These are phyloP conservation scores for Oryza glumipatula DNA, from an alignment of 176 grass and related monocot genomes.

Conservation along the genomic window DNA sequence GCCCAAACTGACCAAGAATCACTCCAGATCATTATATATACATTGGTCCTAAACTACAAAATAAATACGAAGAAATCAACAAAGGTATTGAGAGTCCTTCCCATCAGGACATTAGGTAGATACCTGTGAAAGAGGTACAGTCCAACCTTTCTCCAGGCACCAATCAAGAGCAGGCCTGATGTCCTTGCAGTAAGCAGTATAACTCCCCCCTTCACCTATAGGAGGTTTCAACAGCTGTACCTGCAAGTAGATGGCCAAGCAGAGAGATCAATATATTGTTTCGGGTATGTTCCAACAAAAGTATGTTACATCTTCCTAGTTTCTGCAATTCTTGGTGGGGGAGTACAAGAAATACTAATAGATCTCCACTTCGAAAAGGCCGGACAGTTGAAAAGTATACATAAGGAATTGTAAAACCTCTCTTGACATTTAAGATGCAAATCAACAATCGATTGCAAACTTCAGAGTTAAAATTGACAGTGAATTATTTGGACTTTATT, in stretches of 20 bases:
- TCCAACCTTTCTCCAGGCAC: slow-evolving; percentile 50
- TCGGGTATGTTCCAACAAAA: neutral
- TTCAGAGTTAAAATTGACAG: neutral
- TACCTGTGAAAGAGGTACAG: slow-evolving; percentile 52
- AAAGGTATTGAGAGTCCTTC: slow-evolving; percentile 22
- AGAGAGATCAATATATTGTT: slow-evolving; percentile 7
- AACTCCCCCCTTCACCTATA: slow-evolving; percentile 39
- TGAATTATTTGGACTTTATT: neutral
- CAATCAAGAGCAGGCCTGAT: slow-evolving; percentile 59
- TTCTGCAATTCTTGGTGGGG: neutral
- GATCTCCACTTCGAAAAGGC: neutral
- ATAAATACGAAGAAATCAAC: neutral
- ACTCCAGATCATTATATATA: slow-evolving; percentile 25
- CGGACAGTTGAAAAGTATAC: neutral
- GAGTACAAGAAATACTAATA: neutral
- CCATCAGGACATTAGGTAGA: slow-evolving; percentile 12
- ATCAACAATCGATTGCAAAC: neutral
- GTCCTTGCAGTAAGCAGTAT: slow-evolving; percentile 34
- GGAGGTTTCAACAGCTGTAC: slow-evolving; percentile 34
- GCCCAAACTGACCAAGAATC: slow-evolving; percentile 17
- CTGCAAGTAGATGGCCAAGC: slow-evolving; percentile 33
- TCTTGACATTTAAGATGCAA: neutral
- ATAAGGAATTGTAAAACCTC: neutral
- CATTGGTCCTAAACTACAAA: neutral
- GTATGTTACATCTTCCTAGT: neutral